Evolutionary conservation across 257 asterid species (phyloP).

Genomic region (Solanum sejunctum): DNA sequence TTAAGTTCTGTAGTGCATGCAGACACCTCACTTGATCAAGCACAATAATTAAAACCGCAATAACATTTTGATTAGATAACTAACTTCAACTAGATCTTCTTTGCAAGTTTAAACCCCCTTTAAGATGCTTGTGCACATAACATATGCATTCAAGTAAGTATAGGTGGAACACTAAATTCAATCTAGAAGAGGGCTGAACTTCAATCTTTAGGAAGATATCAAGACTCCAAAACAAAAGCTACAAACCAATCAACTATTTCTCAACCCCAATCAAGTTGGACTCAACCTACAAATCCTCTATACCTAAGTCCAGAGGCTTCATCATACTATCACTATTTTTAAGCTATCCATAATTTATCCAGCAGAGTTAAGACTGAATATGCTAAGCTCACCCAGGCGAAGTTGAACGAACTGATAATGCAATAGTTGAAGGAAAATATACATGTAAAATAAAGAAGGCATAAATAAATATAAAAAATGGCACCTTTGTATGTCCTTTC

Average conservation of each 20-base stretch:
- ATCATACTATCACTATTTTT: background rate
- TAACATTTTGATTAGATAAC: background rate
- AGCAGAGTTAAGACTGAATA: background rate
- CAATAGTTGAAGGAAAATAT: background rate
- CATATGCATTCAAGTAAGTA: background rate
- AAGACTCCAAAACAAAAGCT: background rate
- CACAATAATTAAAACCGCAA: background rate
- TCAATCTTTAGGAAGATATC: background rate
- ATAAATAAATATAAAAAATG: background rate
- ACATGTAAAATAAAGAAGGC: background rate
- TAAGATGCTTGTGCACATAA: background rate
- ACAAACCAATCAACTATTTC: background rate
- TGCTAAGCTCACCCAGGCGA: background rate
- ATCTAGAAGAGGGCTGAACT: background rate
- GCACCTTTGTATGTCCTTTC: conserved; percentile 92
- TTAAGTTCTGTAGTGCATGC: background rate
- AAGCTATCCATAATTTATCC: background rate
- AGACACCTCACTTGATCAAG: background rate
- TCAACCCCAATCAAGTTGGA: background rate
- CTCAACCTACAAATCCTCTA: background rate
- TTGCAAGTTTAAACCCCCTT: background rate
- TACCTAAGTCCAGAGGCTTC: background rate
- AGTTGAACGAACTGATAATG: background rate
- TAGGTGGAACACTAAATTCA: background rate
- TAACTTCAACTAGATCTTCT: background rate